Percentiles rank a stretch among this genome's conserved stretches.
Conservation (phyloP, 805 yeast species). For the Saturnispora gosingensis region DNA sequence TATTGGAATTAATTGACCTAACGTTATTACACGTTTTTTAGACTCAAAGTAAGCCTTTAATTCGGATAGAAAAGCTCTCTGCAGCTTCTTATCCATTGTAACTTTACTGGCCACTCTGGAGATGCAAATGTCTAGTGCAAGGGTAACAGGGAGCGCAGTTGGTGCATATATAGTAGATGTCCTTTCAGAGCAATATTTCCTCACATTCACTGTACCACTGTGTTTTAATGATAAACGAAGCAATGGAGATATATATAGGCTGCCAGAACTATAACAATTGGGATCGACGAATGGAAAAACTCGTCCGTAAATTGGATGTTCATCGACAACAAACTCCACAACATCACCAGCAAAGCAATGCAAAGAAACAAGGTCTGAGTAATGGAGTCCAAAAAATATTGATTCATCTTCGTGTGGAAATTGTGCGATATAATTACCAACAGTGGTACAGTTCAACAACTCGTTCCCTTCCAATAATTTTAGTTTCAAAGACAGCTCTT, state of each 20-base stretch:
- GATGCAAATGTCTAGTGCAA: slow-evolving; percentile 57
- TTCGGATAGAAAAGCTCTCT: slow-evolving; percentile 50
- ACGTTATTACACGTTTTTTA: slow-evolving; percentile 45
- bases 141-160: slow-evolving; percentile 22
- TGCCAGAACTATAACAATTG: slow-evolving; percentile 31
- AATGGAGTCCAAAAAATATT: slow-evolving; percentile 36
- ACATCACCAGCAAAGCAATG: slow-evolving; percentile 66
- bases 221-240: slow-evolving; percentile 33
- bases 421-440: slow-evolving; percentile 11
- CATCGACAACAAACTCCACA: slow-evolving; percentile 25
- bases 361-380: slow-evolving; percentile 42
- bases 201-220: neutral
- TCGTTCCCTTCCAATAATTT: slow-evolving; percentile 7
- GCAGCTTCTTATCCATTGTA: slow-evolving; percentile 55
- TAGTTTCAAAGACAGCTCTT: neutral
- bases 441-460: slow-evolving; percentile 16
- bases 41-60: slow-evolving; percentile 54
- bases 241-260: slow-evolving; percentile 55
- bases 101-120: slow-evolving; percentile 61
- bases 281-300: slow-evolving; percentile 61
- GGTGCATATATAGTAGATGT: neutral
- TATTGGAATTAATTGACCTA: slow-evolving; percentile 69
- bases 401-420: slow-evolving; percentile 36
- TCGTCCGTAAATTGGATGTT: slow-evolving; percentile 27
- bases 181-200: neutral